Base-by-base conservation (phyloP, 139 green algal species). In the Haematococcus sp. region DNA sequence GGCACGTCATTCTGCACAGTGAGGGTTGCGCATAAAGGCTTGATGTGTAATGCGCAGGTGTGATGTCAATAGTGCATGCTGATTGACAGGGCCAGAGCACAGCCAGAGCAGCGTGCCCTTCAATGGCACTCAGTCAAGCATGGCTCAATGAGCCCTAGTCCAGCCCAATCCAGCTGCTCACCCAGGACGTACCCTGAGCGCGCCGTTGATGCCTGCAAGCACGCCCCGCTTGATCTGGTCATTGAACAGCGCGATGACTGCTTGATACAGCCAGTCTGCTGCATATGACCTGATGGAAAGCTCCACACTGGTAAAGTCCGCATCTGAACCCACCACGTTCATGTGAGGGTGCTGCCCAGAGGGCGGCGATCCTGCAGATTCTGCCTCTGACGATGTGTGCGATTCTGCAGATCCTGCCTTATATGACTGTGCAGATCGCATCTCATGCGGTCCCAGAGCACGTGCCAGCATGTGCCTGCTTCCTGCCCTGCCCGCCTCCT, bases 221-320 rank as follows among this genome's bases (percentile, higher is more conserved):
- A 85, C 40, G 15, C 35, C 55, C 33, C 51, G 49, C 35, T 49
- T 46, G 55, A 79, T 79, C 28, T 64, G 54, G 52, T 73, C 79
- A 44, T 85, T 85, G 58, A 85, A 85, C 7, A 85, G 70, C 7
- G 31, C 59, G 2, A 85, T 56, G n/a, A 81, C 74, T 9, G 79
- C 79, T 74, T 85, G 79, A 34, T 85, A 85, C 1, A 85, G 74
- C 80, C 80, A 85, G 71, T 85, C 80, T 4, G 80, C 80, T 11
- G 71, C 71, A 58, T 72, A 77, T 11, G 71, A 75, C 51, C 78
- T 66, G 60, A 85, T 81, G 4, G 30, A 64, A 2, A 80, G 67
- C 7, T 75, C 67, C 49, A 79, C 74, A 25, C 58, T 52, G n/a
- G 75, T 44, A 30, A 85, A 85, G 65, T 35, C 5, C 16, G n/a